Evolutionary conservation across 257 asterid species (phyloP), one percentile per base, ranked within the genome.

Genomic region (Solanum pimpinellifolium): DNA sequence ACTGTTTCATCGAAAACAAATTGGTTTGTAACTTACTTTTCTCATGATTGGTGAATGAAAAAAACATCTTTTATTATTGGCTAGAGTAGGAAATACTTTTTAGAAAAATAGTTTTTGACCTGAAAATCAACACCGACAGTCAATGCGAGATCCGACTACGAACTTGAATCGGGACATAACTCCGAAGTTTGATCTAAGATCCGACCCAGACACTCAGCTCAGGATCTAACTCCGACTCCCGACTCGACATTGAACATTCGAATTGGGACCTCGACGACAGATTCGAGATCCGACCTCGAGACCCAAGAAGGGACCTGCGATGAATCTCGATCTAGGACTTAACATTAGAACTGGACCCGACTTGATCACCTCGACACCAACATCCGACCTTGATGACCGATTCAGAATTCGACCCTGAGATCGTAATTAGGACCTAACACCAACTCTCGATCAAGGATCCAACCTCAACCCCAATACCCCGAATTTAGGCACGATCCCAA

Each of bases 241-340:
- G 3, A 16, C 62, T 52, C 62, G 0, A 52, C 23, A 52, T 3
- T 10, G 10, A 3, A 52, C 62, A 52, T 16, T 52, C 4, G 2
- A 52, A 52, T 1, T 52, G 1, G 10, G 62, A 52, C 3, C 62
- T 52, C 0, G 0, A 52, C 6, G n/a, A 52, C n/a, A 2, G 4
- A 44, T 16, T 1, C 0, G 4, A 16, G n/a, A 6, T 52, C 4
- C 0, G 1, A 52, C n/a, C 62, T 23, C 1, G 1, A 8, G 2
- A 52, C 3, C 23, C 10, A 16, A 52, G 0, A 9, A 2, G 20
- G n/a, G n/a, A 6, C 62, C 10, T 16, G 4, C 16, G 7, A 35
- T 35, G 23, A 52, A 23, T 18, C 60, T 52, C 10, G 10, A 16
- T 52, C 4, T 1, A 0, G 4, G 23, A 52, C 62, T 3, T 52